A percentile compares a stretch with the other conserved stretches of the same genome.
These are phyloP conservation scores for Arthrobotrys sphaeroides DNA, from an alignment of 2,329 filamentous ascomycete species.

Conservation along the genomic window DNA sequence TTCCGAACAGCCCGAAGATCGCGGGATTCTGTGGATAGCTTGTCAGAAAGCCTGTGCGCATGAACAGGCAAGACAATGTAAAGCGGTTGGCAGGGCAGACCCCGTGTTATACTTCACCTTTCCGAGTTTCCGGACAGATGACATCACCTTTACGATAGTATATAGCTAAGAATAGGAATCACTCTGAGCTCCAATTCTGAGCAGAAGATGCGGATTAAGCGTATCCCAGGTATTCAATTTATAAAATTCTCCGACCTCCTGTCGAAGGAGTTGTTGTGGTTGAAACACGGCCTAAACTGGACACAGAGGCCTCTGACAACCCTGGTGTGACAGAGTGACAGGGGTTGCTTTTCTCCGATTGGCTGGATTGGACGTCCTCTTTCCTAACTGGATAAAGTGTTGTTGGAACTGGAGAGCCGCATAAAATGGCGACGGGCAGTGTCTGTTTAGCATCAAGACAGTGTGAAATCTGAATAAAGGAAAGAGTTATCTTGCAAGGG, in stretches of 20 bases:
- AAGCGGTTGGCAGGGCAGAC: not conserved
- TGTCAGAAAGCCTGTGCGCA: not conserved
- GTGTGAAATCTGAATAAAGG: not conserved
- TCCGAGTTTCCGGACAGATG: not conserved
- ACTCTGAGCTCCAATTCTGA: not conserved
- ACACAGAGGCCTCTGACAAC: slow-evolving; percentile 21
- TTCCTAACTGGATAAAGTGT: slow-evolving; percentile 31
- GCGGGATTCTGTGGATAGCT: not conserved
- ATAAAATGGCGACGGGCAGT: slow-evolving; percentile 18
- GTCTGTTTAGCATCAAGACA: slow-evolving; percentile 38
- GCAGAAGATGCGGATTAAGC: not conserved
- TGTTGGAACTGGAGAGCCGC: not conserved
- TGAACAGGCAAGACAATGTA: not conserved
- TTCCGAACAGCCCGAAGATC: slow-evolving; percentile 10
- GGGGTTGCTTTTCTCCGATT: slow-evolving; percentile 47
- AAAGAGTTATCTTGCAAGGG: no score
- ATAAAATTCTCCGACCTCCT: slow-evolving; percentile 22
- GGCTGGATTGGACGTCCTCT: slow-evolving; percentile 8
- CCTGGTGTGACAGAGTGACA: slow-evolving; percentile 22
- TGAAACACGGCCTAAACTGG: slow-evolving; percentile 14
- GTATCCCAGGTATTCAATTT: not conserved
- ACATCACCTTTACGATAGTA: not conserved
- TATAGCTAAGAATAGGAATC: slow-evolving; percentile 13
- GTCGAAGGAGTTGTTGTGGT: slow-evolving; percentile 23
- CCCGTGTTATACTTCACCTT: not conserved